Evolutionary conservation across 768 basidiomycete species (phyloP).

Genomic region (Auriscalpium vulgare): DNA sequence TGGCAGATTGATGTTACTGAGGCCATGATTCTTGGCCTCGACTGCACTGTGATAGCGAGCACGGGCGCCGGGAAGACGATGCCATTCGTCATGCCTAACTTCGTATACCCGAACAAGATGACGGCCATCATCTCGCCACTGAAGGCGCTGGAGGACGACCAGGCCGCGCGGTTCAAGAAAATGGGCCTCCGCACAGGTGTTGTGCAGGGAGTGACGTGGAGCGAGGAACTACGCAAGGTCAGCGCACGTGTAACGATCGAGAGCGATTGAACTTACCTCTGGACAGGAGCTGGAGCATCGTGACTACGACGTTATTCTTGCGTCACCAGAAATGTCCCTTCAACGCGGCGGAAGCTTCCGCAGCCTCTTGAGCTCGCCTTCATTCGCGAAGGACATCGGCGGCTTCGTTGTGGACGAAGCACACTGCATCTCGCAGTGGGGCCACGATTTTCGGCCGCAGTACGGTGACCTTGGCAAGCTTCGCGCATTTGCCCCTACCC

Average conservation of each 20-base stretch:
- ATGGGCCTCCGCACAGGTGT: background rate
- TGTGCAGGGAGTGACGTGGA: background rate
- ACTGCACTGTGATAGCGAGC: slow-evolving; percentile 29
- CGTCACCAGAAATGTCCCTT: background rate
- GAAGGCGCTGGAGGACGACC: slow-evolving; percentile 29
- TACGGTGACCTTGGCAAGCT: background rate
- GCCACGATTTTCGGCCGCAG: background rate
- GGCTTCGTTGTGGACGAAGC: background rate
- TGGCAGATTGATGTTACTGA: background rate
- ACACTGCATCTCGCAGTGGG: background rate
- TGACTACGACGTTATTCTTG: background rate
- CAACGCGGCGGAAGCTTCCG: background rate
- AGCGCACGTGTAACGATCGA: no score
- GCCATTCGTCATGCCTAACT: slow-evolving; percentile 28
- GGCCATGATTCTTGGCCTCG: slow-evolving; percentile 22
- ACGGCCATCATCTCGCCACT: slow-evolving; percentile 29
- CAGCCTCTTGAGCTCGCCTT: background rate
- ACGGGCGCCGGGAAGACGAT: slow-evolving; percentile 19
- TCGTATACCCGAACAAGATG: slow-evolving; percentile 16
- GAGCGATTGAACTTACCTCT: background rate
- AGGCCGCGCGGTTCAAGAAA: slow-evolving; percentile 10
- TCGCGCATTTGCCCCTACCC: background rate
- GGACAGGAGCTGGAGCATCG: background rate
- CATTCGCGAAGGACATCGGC: background rate
- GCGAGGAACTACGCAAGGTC: background rate